Conservation (phyloP, 306 rosid species). For the Inga oerstediana region DNA sequence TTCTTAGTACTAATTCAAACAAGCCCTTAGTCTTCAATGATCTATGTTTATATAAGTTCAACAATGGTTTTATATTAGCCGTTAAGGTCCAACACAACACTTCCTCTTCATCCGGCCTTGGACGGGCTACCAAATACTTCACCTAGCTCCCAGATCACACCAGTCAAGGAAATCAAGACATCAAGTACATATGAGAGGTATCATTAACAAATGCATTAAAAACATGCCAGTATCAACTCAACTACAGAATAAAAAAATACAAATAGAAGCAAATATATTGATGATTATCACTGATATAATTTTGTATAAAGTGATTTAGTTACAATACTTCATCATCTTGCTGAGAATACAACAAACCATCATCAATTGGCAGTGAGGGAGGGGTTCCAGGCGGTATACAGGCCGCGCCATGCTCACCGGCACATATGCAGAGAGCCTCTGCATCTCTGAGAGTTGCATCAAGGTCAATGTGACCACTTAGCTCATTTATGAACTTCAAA, state of each 20-base stretch:
- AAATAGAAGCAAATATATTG: neutral
- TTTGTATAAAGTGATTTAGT: neutral
- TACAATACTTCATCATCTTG: conserved; percentile 47
- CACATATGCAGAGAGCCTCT: conserved; percentile 85
- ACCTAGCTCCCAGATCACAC: neutral
- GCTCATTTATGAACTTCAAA: conserved; percentile 88
- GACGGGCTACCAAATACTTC: no score
- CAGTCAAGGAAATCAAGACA: neutral
- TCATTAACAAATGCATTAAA: neutral
- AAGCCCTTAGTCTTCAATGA: no score
- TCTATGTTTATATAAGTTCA: no score
- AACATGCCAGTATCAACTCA: neutral
- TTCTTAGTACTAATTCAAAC: no score
- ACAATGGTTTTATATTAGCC: no score
- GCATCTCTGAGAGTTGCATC: conserved; percentile 86
- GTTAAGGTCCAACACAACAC: no score
- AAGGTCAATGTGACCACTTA: conserved; percentile 84
- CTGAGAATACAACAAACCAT: conserved; percentile 58
- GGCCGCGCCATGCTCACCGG: conserved; percentile 91
- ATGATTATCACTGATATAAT: neutral
- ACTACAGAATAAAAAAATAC: neutral
- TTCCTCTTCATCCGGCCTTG: no score
- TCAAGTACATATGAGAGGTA: neutral
- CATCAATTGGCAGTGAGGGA: conserved; percentile 82
- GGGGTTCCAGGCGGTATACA: conserved; percentile 98